Percentiles rank a stretch among this genome's conserved stretches.
These are phyloP conservation scores for Phytophthora brassicae DNA, from an alignment of 352 stramenopile species.

Conservation along the genomic window DNA sequence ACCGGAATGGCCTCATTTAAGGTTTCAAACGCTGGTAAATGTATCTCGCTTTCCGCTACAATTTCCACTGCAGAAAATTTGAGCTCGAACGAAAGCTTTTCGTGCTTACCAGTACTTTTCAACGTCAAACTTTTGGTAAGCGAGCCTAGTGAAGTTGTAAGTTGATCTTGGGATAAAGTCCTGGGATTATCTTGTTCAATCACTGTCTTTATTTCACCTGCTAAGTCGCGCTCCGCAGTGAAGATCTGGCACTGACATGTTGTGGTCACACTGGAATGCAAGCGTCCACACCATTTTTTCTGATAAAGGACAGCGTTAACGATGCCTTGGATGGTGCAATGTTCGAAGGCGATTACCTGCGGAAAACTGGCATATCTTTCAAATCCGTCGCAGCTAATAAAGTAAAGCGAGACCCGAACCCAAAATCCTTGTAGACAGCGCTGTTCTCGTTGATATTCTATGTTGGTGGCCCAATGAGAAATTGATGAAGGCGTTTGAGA, in stretches of 20 bases:
- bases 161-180: constrained; percentile 15
- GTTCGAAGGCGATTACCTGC: constrained; percentile 11
- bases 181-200: background rate
- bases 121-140: constrained; percentile 1
- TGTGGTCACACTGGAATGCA: background rate
- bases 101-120: background rate
- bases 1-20: background rate
- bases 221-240: background rate
- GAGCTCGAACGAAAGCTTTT: constrained; percentile 15
- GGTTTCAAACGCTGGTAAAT: background rate
- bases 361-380: constrained; percentile 12
- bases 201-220: constrained; percentile 13
- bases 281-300: constrained; percentile 65
- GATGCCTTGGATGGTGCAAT: constrained; percentile 8
- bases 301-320: constrained; percentile 51
- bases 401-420: constrained; percentile 8
- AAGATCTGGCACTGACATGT: constrained; percentile 11
- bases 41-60: background rate
- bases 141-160: background rate
- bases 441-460: background rate
- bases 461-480: background rate
- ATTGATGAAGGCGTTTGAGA: background rate
- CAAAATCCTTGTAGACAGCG: background rate
- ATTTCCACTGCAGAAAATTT: constrained; percentile 15
- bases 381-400: constrained; percentile 16